Evolutionary conservation across 805 yeast species (phyloP), one percentile per base, ranked within the genome.

Genomic region (Sungouiella thailandica): DNA sequence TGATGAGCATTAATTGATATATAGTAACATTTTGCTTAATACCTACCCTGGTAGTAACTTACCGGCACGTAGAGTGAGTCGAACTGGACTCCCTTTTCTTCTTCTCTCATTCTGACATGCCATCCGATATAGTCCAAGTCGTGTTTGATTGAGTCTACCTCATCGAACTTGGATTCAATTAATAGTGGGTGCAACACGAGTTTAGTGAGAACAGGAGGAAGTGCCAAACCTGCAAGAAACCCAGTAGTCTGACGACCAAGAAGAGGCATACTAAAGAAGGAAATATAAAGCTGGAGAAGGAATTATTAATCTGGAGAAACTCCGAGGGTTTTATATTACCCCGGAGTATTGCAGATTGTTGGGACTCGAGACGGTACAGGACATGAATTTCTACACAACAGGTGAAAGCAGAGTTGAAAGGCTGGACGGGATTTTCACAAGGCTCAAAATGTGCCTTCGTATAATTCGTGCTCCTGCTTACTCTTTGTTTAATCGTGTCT

Each of bases 91-190:
- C 66, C 67, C 29, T 37, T 46, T 7, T 42, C 40, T 35, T 62
- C 62, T 32, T 62, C 60, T 29, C 59, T 27, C 26, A 41, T 43
- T 16, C 65, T 46, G 4, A 62, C 54, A 11, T 58, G 47, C 68
- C 67, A 62, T 7, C 66, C 67, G 9, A 60, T 43, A 31, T 44
- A 44, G 32, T 62, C 65, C 25, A 61, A 17, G 28, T 55, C 55
- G 37, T 58, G 53, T 29, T 53, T 57, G 19, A 62, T 45, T 18
- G 41, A 36, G 34, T 59, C 58, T 16, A 60, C 50, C 32, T 62
- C 66, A 23, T 53, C 53, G 32, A 40, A 48, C 31, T 49, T 43
- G 3, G 47, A 13, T 13, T 52, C 55, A 29, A 58, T 35, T 17
- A 47, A 43, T 13, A 39, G 32, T 4, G 66, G 68, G 23, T 49